A percentile compares a stretch with the other conserved stretches of the same genome.
phyloP scores from a whole-genome alignment of 2,329 filamentous ascomycete genomes.

The Stemphylium vesicarium region DNA sequence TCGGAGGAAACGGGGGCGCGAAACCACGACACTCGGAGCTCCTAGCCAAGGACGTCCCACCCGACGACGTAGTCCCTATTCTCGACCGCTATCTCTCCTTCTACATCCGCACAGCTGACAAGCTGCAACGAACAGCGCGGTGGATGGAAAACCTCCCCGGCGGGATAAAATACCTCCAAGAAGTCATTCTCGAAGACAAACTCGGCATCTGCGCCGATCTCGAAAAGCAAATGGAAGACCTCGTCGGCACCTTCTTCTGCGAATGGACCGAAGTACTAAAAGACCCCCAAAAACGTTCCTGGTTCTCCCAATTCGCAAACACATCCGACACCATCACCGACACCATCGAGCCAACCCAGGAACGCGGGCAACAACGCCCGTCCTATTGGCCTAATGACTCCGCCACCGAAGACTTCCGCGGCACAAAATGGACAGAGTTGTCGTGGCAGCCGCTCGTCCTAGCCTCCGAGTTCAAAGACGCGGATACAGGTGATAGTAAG shows the following conservation, averaged over 20 bases:
- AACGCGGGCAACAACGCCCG: constrained; percentile 76
- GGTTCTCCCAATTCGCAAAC: constrained; percentile 86
- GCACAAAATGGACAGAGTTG: constrained; percentile 68
- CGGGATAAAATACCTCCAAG: constrained; percentile 80
- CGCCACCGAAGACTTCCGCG: constrained; percentile 74
- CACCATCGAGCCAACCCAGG: constrained; percentile 71
- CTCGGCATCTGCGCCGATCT: constrained; percentile 84
- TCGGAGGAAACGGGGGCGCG: constrained; percentile 87
- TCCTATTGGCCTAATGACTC: constrained; percentile 77
- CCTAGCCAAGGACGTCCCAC: constrained; percentile 83
- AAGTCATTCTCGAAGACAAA: constrained; percentile 84
- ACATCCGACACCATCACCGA: constrained; percentile 70
- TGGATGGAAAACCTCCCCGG: constrained; percentile 87
- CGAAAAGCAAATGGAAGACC: constrained; percentile 84
- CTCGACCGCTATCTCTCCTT: constrained; percentile 90
- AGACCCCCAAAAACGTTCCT: constrained; percentile 68
- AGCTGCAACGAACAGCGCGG: constrained; percentile 83
- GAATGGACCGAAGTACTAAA: constrained; percentile 88
- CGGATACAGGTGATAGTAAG: constrained; percentile 75
- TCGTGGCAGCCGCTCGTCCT: constrained; percentile 83
- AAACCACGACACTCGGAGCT: constrained; percentile 83
- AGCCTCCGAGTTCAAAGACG: constrained; percentile 70
- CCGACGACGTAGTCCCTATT: constrained; percentile 80
- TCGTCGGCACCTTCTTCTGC: constrained; percentile 85
- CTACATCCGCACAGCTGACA: constrained; percentile 92